Base-by-base conservation (phyloP, 441 rosid species). In the Codiaeum variegatum region DNA sequence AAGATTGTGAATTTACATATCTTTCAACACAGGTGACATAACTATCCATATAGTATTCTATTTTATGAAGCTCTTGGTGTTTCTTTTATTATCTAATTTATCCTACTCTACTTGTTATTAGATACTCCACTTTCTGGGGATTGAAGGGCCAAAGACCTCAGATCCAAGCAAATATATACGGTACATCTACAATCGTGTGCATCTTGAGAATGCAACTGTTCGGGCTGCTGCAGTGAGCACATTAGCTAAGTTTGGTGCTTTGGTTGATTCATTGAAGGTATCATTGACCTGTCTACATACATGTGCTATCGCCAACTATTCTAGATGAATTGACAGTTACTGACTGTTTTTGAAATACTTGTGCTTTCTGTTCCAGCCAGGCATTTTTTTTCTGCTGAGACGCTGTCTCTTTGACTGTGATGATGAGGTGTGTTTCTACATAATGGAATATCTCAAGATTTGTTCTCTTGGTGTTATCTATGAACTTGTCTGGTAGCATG, bases 1-100 rank as follows among this genome's bases (percentile, higher is more conserved):
- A 95, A 85, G 99, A 95, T 78, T 95, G 99, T 86, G 99, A 95
- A 88, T 95, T 95, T 82, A 92, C 99, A 40, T 95, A 92, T 74
- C 98, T 95, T 76, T 95, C 97, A 51, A 88, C 98, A 29, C 99
- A 95, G 99, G 99, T 95, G 73, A 38, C 56, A 12, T 62, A 46
- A 78, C 44, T 75, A 24, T 59, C 64, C 47, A 67, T 65, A 44
- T 59, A 65, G 66, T 70, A 36, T 16, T 29, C 38, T 64, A 66
- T 32, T 60, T 71, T 70, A 18, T 46, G 4, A 18, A 62, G 26
- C 69, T 21, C 23, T 46, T 19, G 59, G 60, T 67, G 26, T 23
- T 60, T 42, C 10, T 51, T 34, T 56, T 60, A 2, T 40, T 38
- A 52, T 31, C 68, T 63, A 51, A 3, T 69, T 15, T 56, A 55